A percentile compares a stretch with the other conserved stretches of the same genome.
Evolutionary conservation across 441 rosid genomes (phyloP).

Genomic region (Syzygium syzygioides): DNA sequence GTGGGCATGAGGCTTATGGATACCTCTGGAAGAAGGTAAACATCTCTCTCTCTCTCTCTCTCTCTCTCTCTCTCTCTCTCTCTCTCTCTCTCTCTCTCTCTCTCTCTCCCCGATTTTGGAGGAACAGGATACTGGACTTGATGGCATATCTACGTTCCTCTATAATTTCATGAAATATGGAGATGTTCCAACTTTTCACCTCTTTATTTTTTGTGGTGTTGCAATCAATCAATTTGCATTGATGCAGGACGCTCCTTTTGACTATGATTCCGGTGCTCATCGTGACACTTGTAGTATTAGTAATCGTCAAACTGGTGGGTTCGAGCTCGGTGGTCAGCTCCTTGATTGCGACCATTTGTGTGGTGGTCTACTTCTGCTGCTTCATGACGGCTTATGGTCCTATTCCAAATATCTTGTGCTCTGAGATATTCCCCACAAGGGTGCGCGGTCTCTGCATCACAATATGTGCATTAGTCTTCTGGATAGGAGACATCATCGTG

Average conservation of each 20-base stretch:
- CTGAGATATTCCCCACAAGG: constrained; percentile 73
- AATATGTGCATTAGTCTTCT: constrained; percentile 48
- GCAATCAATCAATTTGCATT: not conserved
- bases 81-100: not conserved
- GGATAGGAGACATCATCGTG: constrained; percentile 59
- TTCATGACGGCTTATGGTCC: constrained; percentile 67
- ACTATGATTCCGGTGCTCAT: constrained; percentile 60
- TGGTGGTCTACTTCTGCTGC: constrained; percentile 62
- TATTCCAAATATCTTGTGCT: constrained; percentile 64
- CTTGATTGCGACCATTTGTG: constrained; percentile 55
- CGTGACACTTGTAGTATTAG: constrained; percentile 38
- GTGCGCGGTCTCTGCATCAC: constrained; percentile 74
- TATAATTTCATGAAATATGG: not conserved
- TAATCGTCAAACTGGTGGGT: constrained; percentile 36
- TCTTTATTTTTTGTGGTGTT: not conserved
- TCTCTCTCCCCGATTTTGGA: not conserved
- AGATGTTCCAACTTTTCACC: not conserved
- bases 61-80: too few relatives aligned
- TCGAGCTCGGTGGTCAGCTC: constrained; percentile 39
- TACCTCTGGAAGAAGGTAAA: not conserved
- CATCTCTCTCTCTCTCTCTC: not conserved
- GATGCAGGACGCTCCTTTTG: constrained; percentile 50
- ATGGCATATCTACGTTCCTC: not conserved
- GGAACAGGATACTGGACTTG: not conserved
- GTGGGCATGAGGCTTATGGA: constrained; percentile 2